Evolutionary conservation across 768 basidiomycete species (phyloP), one percentile per base, ranked within the genome.

Genomic region (Auricularia cornea): DNA sequence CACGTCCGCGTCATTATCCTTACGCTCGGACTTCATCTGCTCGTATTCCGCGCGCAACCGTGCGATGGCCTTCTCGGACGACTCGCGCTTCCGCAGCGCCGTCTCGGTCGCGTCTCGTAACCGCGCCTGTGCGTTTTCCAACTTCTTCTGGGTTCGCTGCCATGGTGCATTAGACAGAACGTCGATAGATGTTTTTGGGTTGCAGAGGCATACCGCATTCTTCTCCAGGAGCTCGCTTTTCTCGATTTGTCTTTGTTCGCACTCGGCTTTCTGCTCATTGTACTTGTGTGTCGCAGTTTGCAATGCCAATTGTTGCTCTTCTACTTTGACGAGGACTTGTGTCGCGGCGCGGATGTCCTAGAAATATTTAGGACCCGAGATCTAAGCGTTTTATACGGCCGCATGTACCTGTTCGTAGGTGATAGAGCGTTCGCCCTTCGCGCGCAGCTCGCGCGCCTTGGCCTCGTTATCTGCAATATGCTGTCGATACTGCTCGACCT

Each of bases 41-140:
- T 89, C 85, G 71, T 90, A 92, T 74, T 94, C 90, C 40, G 76
- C 80, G 70, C 92, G 86, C 23, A 96, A 78, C 14, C 85, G 81
- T 60, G 89, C 87, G 62, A 94, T 86, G 6, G 85, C 88, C 64
- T 83, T 80, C 65, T 88, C 86, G 68, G 84, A 88, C n/a, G 86
- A 81, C 14, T 79, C 69, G 62, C 88, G 86, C 72, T 89, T 90
- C 63, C 94, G 92, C 72, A 90, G 89, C 5, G 87, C 87, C 66
- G 90, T 88, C 65, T 83, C 81, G 70, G 90, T 86, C 0, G 89
- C 88, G 30, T 90, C 84, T 62, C 88, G 85, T 10, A 94, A 81
- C 73, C 92, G 94, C 67, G 92, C 89, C 54, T 84, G 81, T 3
- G 94, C 94, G 72, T 94, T 93, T 8, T 79, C 75, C 12, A 92